Evolutionary conservation across 1,284 basidiomycete species (phyloP).

Genomic region (Bondarzewia mesenterica): DNA sequence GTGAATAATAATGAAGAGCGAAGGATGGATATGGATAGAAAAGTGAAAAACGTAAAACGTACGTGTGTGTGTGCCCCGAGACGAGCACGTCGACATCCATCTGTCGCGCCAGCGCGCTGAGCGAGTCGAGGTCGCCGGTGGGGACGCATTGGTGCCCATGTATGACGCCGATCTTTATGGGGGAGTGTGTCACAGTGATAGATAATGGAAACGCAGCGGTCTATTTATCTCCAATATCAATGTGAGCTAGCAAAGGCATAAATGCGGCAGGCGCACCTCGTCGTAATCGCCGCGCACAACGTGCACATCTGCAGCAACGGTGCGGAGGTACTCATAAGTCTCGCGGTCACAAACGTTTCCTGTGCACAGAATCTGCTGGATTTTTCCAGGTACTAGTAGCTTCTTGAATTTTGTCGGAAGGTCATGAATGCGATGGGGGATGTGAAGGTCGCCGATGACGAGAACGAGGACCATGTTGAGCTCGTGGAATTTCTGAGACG

Average conservation of each 20-base stretch:
- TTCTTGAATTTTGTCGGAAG: constrained; percentile 96
- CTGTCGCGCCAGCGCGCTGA: constrained; percentile 83
- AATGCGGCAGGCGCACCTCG: constrained; percentile 47
- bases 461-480: constrained; percentile 76
- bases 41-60: constrained; percentile 22
- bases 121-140: constrained; percentile 83
- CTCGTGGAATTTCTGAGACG: background rate
- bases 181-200: constrained; percentile 74
- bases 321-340: constrained; percentile 95
- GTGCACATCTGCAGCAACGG: constrained; percentile 92
- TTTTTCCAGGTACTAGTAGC: constrained; percentile 93
- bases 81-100: constrained; percentile 97
- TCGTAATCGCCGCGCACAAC: constrained; percentile 95
- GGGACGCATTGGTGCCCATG: constrained; percentile 96
- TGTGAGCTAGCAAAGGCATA: background rate
- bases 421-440: constrained; percentile 84
- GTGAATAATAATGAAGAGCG: too few relatives aligned
- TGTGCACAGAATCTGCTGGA: constrained; percentile 96
- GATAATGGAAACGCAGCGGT: constrained; percentile 73
- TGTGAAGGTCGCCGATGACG: constrained; percentile 91
- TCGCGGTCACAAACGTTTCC: constrained; percentile 97
- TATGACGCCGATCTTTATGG: constrained; percentile 89
- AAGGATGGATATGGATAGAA: background rate
- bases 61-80: constrained; percentile 93
- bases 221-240: constrained; percentile 6